phyloP scores from a whole-genome alignment of 2,329 filamentous ascomycete species.

The Pyricularia pennisetigena region DNA sequence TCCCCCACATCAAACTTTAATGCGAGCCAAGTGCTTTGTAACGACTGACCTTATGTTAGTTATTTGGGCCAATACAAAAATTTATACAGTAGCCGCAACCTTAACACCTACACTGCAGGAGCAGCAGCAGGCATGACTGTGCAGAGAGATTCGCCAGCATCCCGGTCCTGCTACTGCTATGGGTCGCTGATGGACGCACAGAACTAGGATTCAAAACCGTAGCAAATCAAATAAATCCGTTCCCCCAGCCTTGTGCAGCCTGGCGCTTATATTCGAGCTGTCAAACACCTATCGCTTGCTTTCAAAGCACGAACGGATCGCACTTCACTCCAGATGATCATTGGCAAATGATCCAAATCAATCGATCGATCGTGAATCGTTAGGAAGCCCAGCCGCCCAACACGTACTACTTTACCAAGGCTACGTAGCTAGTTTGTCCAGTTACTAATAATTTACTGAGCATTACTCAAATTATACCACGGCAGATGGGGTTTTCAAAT shows the following conservation, averaged over 20 bases:
- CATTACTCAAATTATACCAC: no score
- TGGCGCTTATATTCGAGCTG: background rate
- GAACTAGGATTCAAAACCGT: background rate
- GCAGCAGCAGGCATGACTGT: background rate
- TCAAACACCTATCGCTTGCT: background rate
- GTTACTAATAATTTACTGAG: background rate
- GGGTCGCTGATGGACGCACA: background rate
- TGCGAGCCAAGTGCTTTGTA: background rate
- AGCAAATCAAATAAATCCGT: background rate
- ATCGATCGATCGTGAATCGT: background rate
- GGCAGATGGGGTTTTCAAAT: no score
- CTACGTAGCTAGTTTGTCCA: background rate
- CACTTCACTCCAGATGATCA: background rate
- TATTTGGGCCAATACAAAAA: background rate
- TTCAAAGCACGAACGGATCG: background rate
- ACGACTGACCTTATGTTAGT: background rate
- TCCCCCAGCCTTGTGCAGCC: background rate
- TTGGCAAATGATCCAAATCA: background rate
- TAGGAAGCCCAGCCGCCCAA: background rate
- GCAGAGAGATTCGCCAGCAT: background rate
- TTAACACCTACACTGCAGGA: background rate
- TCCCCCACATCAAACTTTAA: background rate
- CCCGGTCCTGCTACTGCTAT: background rate
- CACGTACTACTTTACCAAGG: background rate
- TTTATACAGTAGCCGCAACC: background rate